These are phyloP conservation scores for Chondrostereum purpureum DNA, from an alignment of 1,284 basidiomycete species.

Conservation along the genomic window DNA sequence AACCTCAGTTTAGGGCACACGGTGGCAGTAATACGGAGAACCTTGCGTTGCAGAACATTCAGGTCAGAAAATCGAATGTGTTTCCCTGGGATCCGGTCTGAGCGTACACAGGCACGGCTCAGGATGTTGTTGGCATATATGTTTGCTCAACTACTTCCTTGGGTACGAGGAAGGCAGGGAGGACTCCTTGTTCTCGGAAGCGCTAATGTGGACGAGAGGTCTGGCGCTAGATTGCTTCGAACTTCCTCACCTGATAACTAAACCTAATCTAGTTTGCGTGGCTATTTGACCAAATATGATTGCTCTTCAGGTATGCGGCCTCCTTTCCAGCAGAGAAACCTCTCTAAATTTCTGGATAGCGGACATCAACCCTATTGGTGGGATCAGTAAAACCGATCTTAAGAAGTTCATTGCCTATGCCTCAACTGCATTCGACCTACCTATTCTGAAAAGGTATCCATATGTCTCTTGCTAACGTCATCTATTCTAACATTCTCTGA, in stretches of 20 bases:
- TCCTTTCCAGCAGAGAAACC: constrained; percentile 2
- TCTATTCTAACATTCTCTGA: not conserved
- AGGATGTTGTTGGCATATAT: constrained; percentile 97
- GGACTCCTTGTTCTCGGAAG: constrained; percentile 92
- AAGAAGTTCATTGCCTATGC: constrained; percentile 94
- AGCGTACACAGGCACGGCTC: constrained; percentile 62
- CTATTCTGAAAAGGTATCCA: constrained; percentile 69
- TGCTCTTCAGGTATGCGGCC: constrained; percentile 64
- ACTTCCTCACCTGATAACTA: not conserved
- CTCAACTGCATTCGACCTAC: constrained; percentile 72
- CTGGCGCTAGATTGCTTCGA: constrained; percentile 8
- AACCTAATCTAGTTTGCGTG: constrained; percentile 87
- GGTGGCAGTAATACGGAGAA: constrained; percentile 90
- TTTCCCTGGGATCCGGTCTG: constrained; percentile 4
- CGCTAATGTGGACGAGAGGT: constrained; percentile 98
- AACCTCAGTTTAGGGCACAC: constrained; percentile 83
- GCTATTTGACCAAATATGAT: constrained; percentile 98
- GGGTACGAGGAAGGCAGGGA: constrained; percentile 81
- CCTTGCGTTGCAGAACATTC: constrained; percentile 95
- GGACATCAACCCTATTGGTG: constrained; percentile 97
- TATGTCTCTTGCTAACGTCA: not conserved
- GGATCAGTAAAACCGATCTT: constrained; percentile 95
- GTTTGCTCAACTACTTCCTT: constrained; percentile 94
- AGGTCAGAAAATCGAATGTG: constrained; percentile 36
- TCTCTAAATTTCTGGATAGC: constrained; percentile 39